Percentiles rank a stretch among this genome's conserved stretches.
These are phyloP conservation scores for Leccinum olivaceopallidum DNA, from an alignment of 768 basidiomycete genomes.

Conservation along the genomic window DNA sequence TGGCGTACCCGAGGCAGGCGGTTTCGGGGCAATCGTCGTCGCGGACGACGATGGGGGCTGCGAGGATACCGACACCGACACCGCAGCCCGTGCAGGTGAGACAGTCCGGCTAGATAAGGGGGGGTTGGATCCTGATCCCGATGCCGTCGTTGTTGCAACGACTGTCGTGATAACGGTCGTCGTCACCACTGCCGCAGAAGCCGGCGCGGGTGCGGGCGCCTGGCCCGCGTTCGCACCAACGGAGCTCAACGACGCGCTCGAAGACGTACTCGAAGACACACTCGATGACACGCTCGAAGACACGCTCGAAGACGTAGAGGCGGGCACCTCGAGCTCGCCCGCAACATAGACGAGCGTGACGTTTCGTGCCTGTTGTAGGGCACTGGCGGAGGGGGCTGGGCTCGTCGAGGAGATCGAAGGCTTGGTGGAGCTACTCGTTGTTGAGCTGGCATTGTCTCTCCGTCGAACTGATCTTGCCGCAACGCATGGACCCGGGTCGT, in stretches of 20 bases:
- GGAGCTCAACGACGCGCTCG: not conserved
- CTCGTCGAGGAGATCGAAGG: conserved; percentile 23
- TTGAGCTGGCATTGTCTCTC: conserved; percentile 11
- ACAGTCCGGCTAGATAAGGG: conserved; percentile 1
- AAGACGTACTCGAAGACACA: not conserved
- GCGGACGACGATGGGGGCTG: conserved; percentile 3
- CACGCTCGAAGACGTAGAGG: not conserved
- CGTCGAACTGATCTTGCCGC: conserved; percentile 11
- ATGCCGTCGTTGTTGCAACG: conserved; percentile 9
- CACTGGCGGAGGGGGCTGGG: conserved; percentile 8
- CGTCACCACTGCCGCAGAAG: conserved; percentile 12
- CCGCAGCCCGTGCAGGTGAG: conserved; percentile 19
- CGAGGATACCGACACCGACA: conserved; percentile 12
- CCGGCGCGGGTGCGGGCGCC: not conserved
- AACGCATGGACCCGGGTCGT: conserved; percentile 1
- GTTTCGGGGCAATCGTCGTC: not conserved
- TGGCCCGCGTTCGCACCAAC: not conserved
- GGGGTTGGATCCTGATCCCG: not conserved
- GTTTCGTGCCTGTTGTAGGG: conserved; percentile 28
- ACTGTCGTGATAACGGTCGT: conserved; percentile 32
- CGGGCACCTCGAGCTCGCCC: conserved; percentile 31
- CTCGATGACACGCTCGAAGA: not conserved
- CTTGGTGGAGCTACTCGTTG: conserved; percentile 7
- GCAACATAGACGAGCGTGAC: conserved; percentile 59
- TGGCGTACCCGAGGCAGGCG: not conserved